Base-by-base conservation (phyloP, 2,329 filamentous ascomycete species). In the Didymella exigua region DNA sequence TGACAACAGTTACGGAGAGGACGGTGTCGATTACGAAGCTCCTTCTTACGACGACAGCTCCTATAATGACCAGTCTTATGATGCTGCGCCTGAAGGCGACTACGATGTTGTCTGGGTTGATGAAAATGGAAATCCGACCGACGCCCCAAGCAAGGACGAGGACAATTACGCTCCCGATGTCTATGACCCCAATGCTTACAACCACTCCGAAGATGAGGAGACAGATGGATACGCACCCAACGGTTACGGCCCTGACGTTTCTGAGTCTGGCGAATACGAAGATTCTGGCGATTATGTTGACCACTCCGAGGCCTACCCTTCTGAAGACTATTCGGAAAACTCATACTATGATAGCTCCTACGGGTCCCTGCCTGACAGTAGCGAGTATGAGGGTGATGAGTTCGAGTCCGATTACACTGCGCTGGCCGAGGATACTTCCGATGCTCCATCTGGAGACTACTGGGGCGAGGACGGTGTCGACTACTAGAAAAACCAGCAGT, bases 371-470 rank as follows among this genome's bases (percentile, higher is more conserved):
- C 41, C 49, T 11, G 34, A 46, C 8, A 37, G 49, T 16, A 30
- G 21, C 16, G 41, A 52, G 34, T 52, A 52, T 16, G 42, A 52
- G 21, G 34, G 49, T 21, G 42, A 52, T 2, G 42, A 41, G 34
- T 52, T 16, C 16, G 49, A 41, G 36, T 34, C 49, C 1, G 49
- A 52, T 13, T 52, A 51, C 26, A 37, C 2, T 16, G n/a, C 10
- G 16, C 30, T 16, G 6, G 6, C 13, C 1, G 33, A 24, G 11
- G 36, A 10, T 4, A 18, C 36, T 5, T n/a, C 33, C 2, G 37
- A 44, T 5, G 40, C 7, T 2, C 7, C 10, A 7, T 19, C 24
- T 10, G 33, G 33, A 11, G 33, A 21, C 6, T 21, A 21, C 33
- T 46, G 21, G 19, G 33, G 31, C 16, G 49, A 31, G 21, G 49